phyloP scores from a whole-genome alignment of 2,329 filamentous ascomycete genomes.

The Cladosporium sp. region DNA sequence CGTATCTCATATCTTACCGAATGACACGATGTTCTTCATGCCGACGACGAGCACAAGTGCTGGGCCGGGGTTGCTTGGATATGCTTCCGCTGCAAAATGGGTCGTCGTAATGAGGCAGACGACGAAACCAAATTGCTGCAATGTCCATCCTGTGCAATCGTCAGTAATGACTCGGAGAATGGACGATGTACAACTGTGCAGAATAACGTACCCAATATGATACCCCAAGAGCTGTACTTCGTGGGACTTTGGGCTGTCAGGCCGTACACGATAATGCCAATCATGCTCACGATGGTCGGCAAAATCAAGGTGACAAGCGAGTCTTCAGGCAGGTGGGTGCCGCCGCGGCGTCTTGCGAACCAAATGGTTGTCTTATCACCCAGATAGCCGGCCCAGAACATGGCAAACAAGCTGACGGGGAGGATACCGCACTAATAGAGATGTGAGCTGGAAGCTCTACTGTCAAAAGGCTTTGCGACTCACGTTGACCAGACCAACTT shows the following conservation, averaged over 20 bases:
- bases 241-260: conserved; percentile 25
- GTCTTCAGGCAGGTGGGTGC: conserved; percentile 35
- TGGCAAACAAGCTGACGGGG: conserved; percentile 21
- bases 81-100: conserved; percentile 29
- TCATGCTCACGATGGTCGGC: conserved; percentile 29
- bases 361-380: conserved; percentile 25
- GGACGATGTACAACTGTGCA: background rate
- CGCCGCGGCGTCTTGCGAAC: conserved; percentile 31
- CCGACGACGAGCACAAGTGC: conserved; percentile 33
- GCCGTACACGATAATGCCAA: conserved; percentile 31
- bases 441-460: background rate
- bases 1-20: conserved; percentile 15
- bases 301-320: conserved; percentile 32
- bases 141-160: conserved; percentile 29
- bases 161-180: conserved; percentile 17
- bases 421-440: conserved; percentile 16
- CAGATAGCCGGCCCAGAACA: conserved; percentile 24
- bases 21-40: conserved; percentile 33
- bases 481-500: conserved; percentile 23
- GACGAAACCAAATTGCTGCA: conserved; percentile 25
- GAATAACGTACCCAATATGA: conserved; percentile 19
- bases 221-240: conserved; percentile 20
- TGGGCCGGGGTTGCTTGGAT: conserved; percentile 28
- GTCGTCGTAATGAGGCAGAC: conserved; percentile 28
- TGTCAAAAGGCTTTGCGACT: background rate